These are phyloP conservation scores for Nicotiana attenuata DNA, from an alignment of 257 asterid species.

Conservation along the genomic window DNA sequence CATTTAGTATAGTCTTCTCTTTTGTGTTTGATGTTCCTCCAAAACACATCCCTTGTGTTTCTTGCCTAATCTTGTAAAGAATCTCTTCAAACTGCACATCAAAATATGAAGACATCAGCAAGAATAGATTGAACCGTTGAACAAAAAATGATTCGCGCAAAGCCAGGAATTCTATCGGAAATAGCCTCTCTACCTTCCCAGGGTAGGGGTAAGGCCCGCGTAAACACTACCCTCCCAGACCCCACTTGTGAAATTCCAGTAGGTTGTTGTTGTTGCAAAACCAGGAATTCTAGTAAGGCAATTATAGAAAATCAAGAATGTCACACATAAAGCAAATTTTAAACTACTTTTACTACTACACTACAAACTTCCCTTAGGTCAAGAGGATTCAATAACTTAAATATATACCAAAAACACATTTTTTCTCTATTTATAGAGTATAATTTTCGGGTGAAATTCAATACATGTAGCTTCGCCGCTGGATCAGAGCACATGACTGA, in stretches of 20 bases:
- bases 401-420: too few relatives aligned
- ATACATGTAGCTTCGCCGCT: not conserved
- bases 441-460: not conserved
- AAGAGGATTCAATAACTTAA: too few relatives aligned
- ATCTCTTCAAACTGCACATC: slow-evolving; percentile 79
- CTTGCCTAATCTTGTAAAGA: slow-evolving; percentile 56
- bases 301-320: not conserved
- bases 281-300: not conserved
- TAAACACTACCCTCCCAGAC: too few relatives aligned
- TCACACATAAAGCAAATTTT: too few relatives aligned
- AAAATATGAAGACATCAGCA: slow-evolving; percentile 1
- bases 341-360: too few relatives aligned
- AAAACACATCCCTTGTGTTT: slow-evolving; percentile 33
- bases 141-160: too few relatives aligned
- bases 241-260: too few relatives aligned
- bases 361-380: too few relatives aligned
- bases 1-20: slow-evolving; percentile 80
- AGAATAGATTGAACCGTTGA: not conserved
- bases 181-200: too few relatives aligned
- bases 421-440: not conserved
- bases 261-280: not conserved
- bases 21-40: slow-evolving; percentile 36
- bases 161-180: not conserved
- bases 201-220: too few relatives aligned
- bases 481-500: not conserved